Evolutionary conservation across 108 stramenopile genomes (phyloP), one percentile per base, ranked within the genome.

Genomic region (Cyclotella distinguenda): DNA sequence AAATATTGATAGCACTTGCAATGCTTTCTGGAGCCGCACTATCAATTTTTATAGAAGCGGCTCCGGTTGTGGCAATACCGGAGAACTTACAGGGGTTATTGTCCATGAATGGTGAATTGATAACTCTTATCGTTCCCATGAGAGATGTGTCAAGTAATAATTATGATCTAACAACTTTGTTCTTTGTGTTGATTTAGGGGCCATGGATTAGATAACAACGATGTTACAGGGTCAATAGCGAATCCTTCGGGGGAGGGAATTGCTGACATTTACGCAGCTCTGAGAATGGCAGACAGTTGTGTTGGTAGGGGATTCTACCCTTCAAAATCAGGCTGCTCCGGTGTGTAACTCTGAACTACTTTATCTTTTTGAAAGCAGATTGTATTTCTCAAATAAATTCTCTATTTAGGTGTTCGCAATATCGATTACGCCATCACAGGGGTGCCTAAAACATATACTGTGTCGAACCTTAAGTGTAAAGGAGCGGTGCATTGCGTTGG

Each of bases 221-320:
- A 63, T 43, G 53, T 56, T 25, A 48, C 35, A 9, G 47, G 47
- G 4, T 21, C 16, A 7, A 64, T 64, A 8, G 42, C 63, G 5
- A 10, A 18, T 2, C 63, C 63, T 23, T 49, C 47, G 9, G 63
- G 63, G 1, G 63, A 64, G 25, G 68, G 68, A 23, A 53, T 69
- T 33, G 68, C 68, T 18, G 68, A 69, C 44, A 23, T 69, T 5
- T 69, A 69, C 36, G 46, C 68, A 22, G 68, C 68, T 25, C 46
- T 69, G 18, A 39, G 59, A 22, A 18, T 60, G 26, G 40, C 19
- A 1, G 42, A 59, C 23, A 60, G 68, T 26, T 69, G 68, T 34
- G 43, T 69, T 50, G 68, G 68, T 21, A 36, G 68, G 32, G 68
- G 68, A 21, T 51, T 42, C 27, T 64, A 40, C 22, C 1, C 23